A percentile compares a stretch with the other conserved stretches of the same genome.
Conservation (phyloP, 257 asterid genomes). For the Solanum lycopersicoides region DNA sequence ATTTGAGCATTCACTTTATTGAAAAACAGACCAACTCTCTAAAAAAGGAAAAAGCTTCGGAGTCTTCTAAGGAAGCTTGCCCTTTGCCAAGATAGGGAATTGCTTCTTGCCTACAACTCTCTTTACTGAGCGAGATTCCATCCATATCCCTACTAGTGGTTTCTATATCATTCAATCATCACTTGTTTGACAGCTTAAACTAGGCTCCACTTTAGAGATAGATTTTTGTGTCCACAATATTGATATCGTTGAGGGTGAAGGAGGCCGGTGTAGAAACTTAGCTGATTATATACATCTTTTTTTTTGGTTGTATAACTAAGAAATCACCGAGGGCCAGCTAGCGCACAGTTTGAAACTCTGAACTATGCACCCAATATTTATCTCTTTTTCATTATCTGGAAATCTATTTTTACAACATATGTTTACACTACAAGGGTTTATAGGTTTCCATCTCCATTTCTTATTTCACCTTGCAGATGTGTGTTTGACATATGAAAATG, state of each 20-base stretch:
- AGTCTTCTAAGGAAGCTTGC: background rate
- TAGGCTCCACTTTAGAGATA: too few species aligned
- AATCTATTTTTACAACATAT: background rate
- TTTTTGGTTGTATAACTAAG: background rate
- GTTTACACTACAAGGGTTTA: background rate
- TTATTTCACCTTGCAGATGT: constrained; percentile 46
- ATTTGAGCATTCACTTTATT: background rate
- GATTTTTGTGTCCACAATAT: background rate
- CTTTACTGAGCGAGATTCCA: too few species aligned
- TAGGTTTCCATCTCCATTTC: background rate
- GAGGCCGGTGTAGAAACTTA: background rate
- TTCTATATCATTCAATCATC: too few species aligned
- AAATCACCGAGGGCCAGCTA: background rate
- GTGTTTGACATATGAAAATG: constrained; percentile 78
- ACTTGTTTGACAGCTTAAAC: too few species aligned
- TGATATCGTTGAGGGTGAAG: background rate
- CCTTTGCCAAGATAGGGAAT: too few species aligned
- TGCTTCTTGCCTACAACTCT: too few species aligned
- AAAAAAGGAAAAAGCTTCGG: too few species aligned
- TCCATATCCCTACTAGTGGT: too few species aligned
- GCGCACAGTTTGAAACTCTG: background rate
- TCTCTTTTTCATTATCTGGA: background rate
- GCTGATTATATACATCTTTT: background rate
- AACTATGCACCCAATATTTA: background rate
- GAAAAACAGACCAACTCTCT: background rate